Conservation (phyloP, 495 filamentous ascomycete species). For the Aspergillus mulundensis region DNA sequence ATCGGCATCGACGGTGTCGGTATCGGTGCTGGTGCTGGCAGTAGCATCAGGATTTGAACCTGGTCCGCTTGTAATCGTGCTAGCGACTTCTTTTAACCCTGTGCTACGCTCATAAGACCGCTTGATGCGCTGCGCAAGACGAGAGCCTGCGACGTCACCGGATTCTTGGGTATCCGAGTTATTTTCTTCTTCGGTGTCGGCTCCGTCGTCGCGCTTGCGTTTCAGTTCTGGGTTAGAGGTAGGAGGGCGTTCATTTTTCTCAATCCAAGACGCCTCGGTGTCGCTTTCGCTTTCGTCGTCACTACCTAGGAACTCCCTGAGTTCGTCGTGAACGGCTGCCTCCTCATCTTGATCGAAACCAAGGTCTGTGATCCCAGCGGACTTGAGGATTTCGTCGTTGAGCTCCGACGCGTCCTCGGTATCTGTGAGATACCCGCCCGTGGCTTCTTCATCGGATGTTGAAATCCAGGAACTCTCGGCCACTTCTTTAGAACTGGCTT, state of each 20-base stretch:
- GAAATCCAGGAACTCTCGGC: slow-evolving; percentile 39
- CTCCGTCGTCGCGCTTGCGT: slow-evolving; percentile 36
- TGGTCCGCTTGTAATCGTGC: slow-evolving; percentile 25
- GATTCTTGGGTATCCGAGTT: slow-evolving; percentile 31
- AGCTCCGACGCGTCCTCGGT: slow-evolving; percentile 34
- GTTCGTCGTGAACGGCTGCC: slow-evolving; percentile 60
- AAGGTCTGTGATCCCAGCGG: slow-evolving; percentile 32
- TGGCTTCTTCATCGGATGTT: slow-evolving; percentile 38
- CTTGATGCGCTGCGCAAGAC: slow-evolving; percentile 47
- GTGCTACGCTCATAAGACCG: slow-evolving; percentile 46
- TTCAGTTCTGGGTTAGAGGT: slow-evolving; percentile 29
- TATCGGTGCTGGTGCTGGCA: background rate
- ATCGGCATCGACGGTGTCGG: slow-evolving; percentile 41
- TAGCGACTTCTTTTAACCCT: slow-evolving; percentile 44
- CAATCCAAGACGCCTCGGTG: slow-evolving; percentile 30
- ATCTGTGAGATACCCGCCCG: slow-evolving; percentile 36
- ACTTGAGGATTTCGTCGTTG: slow-evolving; percentile 43
- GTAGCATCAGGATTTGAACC: background rate
- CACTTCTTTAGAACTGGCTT: slow-evolving; percentile 33
- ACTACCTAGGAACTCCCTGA: slow-evolving; percentile 71
- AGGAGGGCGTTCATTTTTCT: slow-evolving; percentile 16
- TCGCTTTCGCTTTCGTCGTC: slow-evolving; percentile 58
- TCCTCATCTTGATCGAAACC: slow-evolving; percentile 46
- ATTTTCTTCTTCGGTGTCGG: slow-evolving; percentile 25
- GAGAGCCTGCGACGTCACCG: slow-evolving; percentile 34